phyloP scores from a whole-genome alignment of 169 alveolate species.

The Eimeria zaria region DNA sequence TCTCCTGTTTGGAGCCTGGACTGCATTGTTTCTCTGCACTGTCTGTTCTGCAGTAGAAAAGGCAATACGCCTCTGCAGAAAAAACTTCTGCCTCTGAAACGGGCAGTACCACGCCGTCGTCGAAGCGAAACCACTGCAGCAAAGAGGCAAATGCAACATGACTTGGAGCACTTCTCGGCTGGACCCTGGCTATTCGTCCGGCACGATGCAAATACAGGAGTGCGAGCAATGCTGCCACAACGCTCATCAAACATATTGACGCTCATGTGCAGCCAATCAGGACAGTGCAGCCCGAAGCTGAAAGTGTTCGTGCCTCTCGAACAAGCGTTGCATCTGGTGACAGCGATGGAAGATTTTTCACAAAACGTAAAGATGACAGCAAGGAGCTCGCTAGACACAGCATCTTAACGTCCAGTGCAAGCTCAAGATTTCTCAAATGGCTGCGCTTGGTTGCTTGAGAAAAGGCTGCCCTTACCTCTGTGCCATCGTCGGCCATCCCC shows the following conservation, averaged over 20 bases:
- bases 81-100: conserved; percentile 55
- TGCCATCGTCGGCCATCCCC: conserved; percentile 40
- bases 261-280: not conserved
- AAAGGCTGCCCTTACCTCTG: conserved; percentile 10
- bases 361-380: not conserved
- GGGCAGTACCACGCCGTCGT: conserved; percentile 70
- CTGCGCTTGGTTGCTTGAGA: not conserved
- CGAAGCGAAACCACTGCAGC: conserved; percentile 77
- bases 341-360: not conserved
- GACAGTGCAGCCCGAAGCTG: not conserved
- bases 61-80: conserved; percentile 74
- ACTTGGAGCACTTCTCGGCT: not conserved
- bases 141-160: not conserved
- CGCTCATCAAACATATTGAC: not conserved
- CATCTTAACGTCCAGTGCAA: not conserved
- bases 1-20: conserved; percentile 18
- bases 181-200: not conserved
- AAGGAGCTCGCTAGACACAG: not conserved
- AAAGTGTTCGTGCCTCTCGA: no score
- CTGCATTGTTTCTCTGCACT: conserved; percentile 25
- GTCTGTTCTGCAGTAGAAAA: conserved; percentile 44
- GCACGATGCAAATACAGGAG: not conserved
- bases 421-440: not conserved
- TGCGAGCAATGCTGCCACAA: not conserved
- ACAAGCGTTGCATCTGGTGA: not conserved